These are phyloP conservation scores for Penicillium sp. DNA, from an alignment of 2,329 filamentous ascomycete genomes.

Conservation along the genomic window DNA sequence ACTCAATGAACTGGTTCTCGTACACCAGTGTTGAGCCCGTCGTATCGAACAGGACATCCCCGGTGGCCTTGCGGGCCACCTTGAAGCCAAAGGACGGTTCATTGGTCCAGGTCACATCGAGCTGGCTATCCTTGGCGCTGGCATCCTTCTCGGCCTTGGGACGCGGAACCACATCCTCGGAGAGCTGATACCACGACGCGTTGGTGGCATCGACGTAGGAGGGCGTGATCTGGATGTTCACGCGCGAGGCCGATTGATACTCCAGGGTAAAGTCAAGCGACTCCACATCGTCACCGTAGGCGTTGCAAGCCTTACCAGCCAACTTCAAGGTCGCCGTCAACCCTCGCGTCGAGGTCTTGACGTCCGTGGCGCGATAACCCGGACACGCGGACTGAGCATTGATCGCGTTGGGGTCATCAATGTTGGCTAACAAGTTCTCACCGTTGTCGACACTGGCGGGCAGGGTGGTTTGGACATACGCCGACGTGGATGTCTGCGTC, in stretches of 20 bases:
- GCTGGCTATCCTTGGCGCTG: constrained; percentile 33
- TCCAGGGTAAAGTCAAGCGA: constrained; percentile 61
- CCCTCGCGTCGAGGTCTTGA: constrained; percentile 43
- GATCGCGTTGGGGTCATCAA: constrained; percentile 57
- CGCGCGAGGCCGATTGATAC: constrained; percentile 58
- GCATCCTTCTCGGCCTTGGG: constrained; percentile 45
- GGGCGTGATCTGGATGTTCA: constrained; percentile 66
- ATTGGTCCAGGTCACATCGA: constrained; percentile 52
- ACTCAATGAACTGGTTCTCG: constrained; percentile 73
- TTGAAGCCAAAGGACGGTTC: constrained; percentile 53
- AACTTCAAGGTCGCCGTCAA: constrained; percentile 49
- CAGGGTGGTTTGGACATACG: constrained; percentile 41
- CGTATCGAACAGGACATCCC: constrained; percentile 64
- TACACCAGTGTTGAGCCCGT: constrained; percentile 60
- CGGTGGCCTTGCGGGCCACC: constrained; percentile 52
- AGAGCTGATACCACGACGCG: constrained; percentile 60
- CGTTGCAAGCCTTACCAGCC: constrained; percentile 58
- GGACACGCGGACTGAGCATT: constrained; percentile 59
- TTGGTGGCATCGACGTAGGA: constrained; percentile 57
- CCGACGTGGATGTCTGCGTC: constrained; percentile 12
- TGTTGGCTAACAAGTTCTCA: constrained; percentile 53
- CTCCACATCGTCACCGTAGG: constrained; percentile 70
- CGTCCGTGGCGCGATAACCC: constrained; percentile 51
- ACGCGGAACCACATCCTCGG: constrained; percentile 56
- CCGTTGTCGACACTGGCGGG: constrained; percentile 44